Percentiles rank a stretch among this genome's conserved stretches.
Evolutionary conservation across 139 green algal species (phyloP).

Genomic region (Ettlia oleoabundans): DNA sequence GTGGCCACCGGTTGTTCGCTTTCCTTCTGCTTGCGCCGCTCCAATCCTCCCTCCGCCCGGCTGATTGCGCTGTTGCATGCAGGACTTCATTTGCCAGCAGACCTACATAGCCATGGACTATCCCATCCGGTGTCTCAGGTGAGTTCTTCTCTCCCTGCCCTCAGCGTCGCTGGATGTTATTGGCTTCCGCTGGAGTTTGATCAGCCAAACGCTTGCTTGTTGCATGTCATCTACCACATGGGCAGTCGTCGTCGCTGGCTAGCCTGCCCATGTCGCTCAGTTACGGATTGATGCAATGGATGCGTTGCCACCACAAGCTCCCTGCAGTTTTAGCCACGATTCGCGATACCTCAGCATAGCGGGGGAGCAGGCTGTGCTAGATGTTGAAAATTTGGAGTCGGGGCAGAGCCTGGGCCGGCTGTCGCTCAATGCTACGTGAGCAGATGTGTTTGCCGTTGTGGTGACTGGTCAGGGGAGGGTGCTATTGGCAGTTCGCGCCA

Average conservation of each 20-base stretch:
- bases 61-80: not conserved
- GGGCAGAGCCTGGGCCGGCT: constrained; percentile 23
- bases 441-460: not conserved
- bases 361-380: constrained; percentile 37
- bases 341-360: constrained; percentile 46
- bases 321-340: constrained; percentile 46
- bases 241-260: no score
- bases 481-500: no score
- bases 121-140: constrained; percentile 20
- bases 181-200: no score
- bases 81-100: constrained; percentile 35
- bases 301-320: not conserved
- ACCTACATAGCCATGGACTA: constrained; percentile 42
- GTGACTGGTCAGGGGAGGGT: no score
- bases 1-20: no score
- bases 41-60: not conserved
- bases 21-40: no score
- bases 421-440: constrained; percentile 13
- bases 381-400: constrained; percentile 43
- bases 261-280: no score
- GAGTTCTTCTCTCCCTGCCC: no score
- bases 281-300: no score
- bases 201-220: no score
- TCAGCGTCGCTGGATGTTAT: no score
- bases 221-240: no score